Evolutionary conservation across 371 early-diverging fungal genomes (phyloP), one percentile per base, ranked within the genome.

Genomic region (Mortierella sp.): DNA sequence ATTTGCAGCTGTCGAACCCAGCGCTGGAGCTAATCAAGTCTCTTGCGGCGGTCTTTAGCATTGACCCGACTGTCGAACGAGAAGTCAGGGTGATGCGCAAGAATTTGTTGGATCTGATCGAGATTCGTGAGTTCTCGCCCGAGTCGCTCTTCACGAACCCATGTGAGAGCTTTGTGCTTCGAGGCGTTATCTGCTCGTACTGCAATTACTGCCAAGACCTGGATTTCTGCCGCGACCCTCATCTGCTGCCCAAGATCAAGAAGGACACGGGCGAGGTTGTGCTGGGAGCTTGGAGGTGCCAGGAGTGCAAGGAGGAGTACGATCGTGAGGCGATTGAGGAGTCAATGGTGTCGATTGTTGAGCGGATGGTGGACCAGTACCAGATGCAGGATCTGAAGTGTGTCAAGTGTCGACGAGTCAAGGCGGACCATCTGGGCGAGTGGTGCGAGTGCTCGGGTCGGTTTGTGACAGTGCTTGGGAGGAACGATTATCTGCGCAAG

Each of bases 321-420:
- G 96, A 96, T 80, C 91, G 91, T 6, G 79, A 86, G 21, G 77
- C 89, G 8, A 94, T 98, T 71, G 98, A 99, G 87, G 94, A 95
- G 78, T 87, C 91, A 6, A 91, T 98, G 83, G 89, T 97, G 18
- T 90, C 92, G 43, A 95, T 98, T 76, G 98, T 98, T 81, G 95
- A 96, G 75, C 83, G 90, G 10, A 90, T 99, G 82, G 88, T 97
- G 18, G 90, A 92, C 32, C 91, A 95, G 73, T 91, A 97, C 90
- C 98, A 98, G 88, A 88, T 95, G 63, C 98, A 98, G 87, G 98
- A 98, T 77, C 77, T 97, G 46, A 87, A 89, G 46, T 99, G 99
- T 87, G 79, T 80, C 11, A 95, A 95, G 54, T 99, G 99, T 78
- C 91, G 93, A 24, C 83, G 91, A 58, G 91, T 97, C 63, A 96